These are phyloP conservation scores for Coemansia sp. DNA, from an alignment of 371 early-diverging fungal genomes.

Conservation along the genomic window DNA sequence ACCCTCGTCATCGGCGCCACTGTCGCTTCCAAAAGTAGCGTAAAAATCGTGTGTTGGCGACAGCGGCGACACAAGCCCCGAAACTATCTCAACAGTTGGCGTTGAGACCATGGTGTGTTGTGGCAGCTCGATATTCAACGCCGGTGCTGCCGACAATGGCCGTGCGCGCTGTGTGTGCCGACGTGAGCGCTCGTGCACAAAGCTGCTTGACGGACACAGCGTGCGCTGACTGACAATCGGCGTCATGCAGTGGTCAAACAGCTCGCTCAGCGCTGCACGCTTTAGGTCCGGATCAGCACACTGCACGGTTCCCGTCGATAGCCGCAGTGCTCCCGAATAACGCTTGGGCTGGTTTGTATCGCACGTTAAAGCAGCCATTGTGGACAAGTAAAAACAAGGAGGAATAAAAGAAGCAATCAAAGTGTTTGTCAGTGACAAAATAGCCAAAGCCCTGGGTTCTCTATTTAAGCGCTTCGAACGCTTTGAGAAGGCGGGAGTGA, in stretches of 20 bases:
- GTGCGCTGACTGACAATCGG: constrained; percentile 16
- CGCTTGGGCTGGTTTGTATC: not conserved
- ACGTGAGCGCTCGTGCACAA: not conserved
- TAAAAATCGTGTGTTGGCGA: not conserved
- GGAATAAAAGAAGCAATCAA: not conserved
- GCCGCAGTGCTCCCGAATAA: not conserved
- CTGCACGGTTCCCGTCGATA: constrained; percentile 26
- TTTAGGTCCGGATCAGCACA: constrained; percentile 45
- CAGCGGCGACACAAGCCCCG: constrained; percentile 27
- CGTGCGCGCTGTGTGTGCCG: constrained; percentile 17
- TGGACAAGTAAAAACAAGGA: not conserved
- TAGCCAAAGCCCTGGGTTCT: no score
- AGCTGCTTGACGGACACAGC: not conserved
- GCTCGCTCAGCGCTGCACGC: constrained; percentile 50
- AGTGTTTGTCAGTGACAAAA: not conserved
- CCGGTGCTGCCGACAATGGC: constrained; percentile 44
- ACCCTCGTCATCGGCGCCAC: constrained; percentile 13
- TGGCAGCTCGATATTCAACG: constrained; percentile 17
- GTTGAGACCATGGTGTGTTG: not conserved
- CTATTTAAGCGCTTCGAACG: no score
- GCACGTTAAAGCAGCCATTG: not conserved
- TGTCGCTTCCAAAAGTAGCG: not conserved
- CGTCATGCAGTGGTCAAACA: constrained; percentile 51
- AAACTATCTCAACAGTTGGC: constrained; percentile 4
- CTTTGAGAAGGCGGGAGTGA: not conserved